Conservation (phyloP, 202 grass and related monocot genomes). For the Panicum virgatum region DNA sequence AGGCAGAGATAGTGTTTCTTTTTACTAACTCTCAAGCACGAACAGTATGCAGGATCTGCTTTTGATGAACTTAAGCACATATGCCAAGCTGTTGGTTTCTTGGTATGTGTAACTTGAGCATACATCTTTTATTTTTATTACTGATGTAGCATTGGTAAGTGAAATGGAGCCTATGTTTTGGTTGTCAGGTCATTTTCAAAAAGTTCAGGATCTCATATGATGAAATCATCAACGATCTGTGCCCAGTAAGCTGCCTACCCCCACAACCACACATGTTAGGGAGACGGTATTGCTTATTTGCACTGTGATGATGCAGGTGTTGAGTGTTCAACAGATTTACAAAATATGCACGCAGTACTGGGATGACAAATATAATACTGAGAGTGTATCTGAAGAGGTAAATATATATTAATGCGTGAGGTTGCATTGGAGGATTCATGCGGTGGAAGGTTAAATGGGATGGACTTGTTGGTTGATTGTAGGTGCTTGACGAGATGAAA, state of each 20-base stretch:
- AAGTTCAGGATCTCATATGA: conserved; percentile 92
- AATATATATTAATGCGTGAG: too few relatives aligned
- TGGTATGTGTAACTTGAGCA: conserved; percentile 61
- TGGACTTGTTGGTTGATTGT: conserved; percentile 6
- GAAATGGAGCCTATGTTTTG: not conserved
- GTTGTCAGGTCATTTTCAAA: conserved; percentile 83
- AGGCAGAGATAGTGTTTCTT: not conserved
- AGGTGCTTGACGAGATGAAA: conserved; percentile 76
- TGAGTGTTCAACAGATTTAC: conserved; percentile 81
- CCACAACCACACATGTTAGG: not conserved
- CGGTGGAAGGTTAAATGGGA: too few relatives aligned
- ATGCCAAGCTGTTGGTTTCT: conserved; percentile 89
- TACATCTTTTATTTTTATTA: not conserved
- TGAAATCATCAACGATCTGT: conserved; percentile 80
- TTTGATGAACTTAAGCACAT: conserved; percentile 93
- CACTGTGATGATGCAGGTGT: conserved; percentile 44
- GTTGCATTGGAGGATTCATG: too few relatives aligned
- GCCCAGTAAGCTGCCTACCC: conserved; percentile 55
- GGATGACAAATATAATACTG: conserved; percentile 96
- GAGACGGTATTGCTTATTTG: conserved; percentile 3
- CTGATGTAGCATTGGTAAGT: not conserved
- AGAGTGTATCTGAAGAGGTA: conserved; percentile 91
- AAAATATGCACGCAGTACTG: conserved; percentile 91
- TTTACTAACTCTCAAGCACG: conserved; percentile 29
- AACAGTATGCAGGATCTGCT: conserved; percentile 73